Conservation (phyloP, 768 basidiomycete species). For the Butyriboletus loyo region DNA sequence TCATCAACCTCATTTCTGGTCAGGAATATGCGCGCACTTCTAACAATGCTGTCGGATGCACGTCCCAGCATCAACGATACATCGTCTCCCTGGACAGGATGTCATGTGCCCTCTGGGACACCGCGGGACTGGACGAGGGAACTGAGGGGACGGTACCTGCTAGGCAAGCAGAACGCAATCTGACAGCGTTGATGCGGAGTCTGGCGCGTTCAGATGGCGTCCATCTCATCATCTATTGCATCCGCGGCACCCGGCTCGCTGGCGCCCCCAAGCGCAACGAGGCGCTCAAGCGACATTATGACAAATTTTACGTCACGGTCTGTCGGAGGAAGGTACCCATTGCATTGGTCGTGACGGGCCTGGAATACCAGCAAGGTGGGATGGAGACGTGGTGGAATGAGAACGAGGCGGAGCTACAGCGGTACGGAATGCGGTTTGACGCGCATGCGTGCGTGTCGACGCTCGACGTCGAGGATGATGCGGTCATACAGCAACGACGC, state of each 20-base stretch:
- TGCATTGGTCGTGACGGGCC: slow-evolving; percentile 33
- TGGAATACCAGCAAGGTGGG: slow-evolving; percentile 22
- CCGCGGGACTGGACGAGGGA: background rate
- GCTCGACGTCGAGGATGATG: background rate
- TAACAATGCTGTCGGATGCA: slow-evolving; percentile 2
- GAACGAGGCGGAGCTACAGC: slow-evolving; percentile 26
- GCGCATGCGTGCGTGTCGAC: slow-evolving; percentile 4
- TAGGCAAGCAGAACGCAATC: background rate
- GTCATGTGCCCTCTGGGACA: background rate
- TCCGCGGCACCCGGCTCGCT: background rate
- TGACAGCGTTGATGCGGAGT: background rate
- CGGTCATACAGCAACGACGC: background rate
- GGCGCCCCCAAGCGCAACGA: slow-evolving; percentile 8
- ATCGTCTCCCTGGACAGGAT: background rate
- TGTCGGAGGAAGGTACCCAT: slow-evolving; percentile 35
- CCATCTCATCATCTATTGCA: background rate
- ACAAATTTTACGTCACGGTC: slow-evolving; percentile 30
- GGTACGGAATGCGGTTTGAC: slow-evolving; percentile 26
- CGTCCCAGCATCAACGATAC: background rate
- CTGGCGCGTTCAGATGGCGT: background rate
- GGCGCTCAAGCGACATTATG: slow-evolving; percentile 29
- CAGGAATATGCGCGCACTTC: background rate
- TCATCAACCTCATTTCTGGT: slow-evolving; percentile 10
- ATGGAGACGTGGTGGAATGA: slow-evolving; percentile 28
- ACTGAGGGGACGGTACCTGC: slow-evolving; percentile 1